These are phyloP conservation scores for Kwoniella heveanensis DNA, from an alignment of 768 basidiomycete genomes.

Conservation along the genomic window DNA sequence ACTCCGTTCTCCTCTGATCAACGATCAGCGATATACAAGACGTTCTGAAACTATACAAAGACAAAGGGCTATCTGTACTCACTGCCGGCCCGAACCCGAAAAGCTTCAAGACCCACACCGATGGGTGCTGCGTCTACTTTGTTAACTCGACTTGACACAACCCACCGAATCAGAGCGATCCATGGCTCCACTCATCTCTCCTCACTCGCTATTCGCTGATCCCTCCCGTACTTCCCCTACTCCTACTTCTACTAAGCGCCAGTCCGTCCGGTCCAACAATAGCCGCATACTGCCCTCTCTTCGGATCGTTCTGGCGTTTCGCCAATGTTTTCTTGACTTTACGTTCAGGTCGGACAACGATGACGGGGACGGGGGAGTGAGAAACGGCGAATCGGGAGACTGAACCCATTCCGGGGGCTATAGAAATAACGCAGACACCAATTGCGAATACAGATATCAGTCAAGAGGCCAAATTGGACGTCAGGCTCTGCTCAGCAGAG, in stretches of 20 bases:
- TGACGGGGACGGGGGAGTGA: conserved; percentile 91
- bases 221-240: conserved; percentile 42
- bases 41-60: too few relatives aligned
- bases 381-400: conserved; percentile 73
- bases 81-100: too few relatives aligned
- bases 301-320: conserved; percentile 85
- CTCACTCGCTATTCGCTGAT: too few relatives aligned
- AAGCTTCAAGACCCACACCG: too few relatives aligned
- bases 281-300: conserved; percentile 64
- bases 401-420: conserved; percentile 65
- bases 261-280: conserved; percentile 52
- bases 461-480: too few relatives aligned
- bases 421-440: too few relatives aligned
- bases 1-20: not conserved
- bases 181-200: too few relatives aligned
- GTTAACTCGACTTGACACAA: too few relatives aligned
- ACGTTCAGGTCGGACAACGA: conserved; percentile 84
- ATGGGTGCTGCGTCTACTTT: not conserved
- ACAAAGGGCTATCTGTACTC: too few relatives aligned
- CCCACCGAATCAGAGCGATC: too few relatives aligned
- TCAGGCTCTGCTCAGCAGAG: too few relatives aligned
- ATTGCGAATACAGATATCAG: not conserved
- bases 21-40: too few relatives aligned
- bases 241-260: conserved; percentile 41
- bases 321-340: conserved; percentile 81